Evolutionary conservation across 2,329 filamentous ascomycete species (phyloP), one percentile per base, ranked within the genome.

Genomic region (Epichloe scottii): DNA sequence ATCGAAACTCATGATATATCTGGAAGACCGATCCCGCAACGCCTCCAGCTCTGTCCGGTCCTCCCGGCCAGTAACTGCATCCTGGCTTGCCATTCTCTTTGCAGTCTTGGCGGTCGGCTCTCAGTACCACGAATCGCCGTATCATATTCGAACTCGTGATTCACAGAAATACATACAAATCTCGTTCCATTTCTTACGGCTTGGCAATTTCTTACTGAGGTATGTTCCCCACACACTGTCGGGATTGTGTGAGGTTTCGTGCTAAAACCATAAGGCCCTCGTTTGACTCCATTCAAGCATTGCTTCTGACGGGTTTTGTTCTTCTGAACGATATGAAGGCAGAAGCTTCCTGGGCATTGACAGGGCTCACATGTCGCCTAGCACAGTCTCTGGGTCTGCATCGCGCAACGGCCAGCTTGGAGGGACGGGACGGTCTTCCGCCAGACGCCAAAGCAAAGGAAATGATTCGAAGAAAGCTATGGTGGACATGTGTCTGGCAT

Each of bases 301-400:
- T 84, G 40, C 67, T 84, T 1, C 71, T 84, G 42, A 79, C 78
- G 4, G 75, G 78, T 33, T 83, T 84, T 55, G 79, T 82, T 2
- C 68, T 84, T 2, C 67, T 83, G 26, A 84, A 84, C 56, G 81
- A 84, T 53, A 84, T 84, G 81, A 84, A 84, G 59, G 80, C 81
- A 1, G 81, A 84, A 58, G 81, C 79, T 0, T 83, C 81, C 0
- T 84, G 81, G 81, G 80, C 80, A 0, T 62, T 84, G 49, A 73
- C 82, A 48, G 81, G 80, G 0, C 71, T 84, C 43, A 82, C 80
- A 0, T 82, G 79, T 54, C 74, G 81, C 26, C 70, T 84, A n/a
- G 81, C 81, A 0, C 79, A 84, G 59, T 82, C 80, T 0, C 68
- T 84, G 1, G 81, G 81, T 4, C 67, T 84, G 11, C 81, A 84